Conservation (phyloP, 202 grass and related monocot genomes). For the Digitaria exilis region DNA sequence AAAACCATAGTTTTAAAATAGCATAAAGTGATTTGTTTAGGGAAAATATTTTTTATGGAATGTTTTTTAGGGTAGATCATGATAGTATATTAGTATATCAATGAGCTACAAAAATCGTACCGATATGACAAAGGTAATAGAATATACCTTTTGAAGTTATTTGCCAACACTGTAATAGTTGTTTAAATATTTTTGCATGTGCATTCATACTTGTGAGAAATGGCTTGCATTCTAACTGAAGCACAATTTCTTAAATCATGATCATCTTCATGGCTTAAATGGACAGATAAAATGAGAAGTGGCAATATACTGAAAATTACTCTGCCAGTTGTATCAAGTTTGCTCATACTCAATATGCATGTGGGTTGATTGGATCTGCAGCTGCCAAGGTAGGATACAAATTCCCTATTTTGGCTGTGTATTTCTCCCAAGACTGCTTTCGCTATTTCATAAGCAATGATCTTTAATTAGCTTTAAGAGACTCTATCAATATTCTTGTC, state of each 20-base stretch:
- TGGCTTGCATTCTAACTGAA: neutral
- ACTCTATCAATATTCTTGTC: neutral
- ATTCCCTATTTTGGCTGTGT: neutral
- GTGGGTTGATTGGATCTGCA: neutral
- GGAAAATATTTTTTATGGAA: too few species aligned
- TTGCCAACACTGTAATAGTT: neutral
- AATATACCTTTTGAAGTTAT: neutral
- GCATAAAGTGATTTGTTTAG: neutral
- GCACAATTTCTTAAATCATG: neutral
- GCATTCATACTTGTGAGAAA: neutral
- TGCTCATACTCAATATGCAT: constrained; percentile 3
- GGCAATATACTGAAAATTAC: neutral
- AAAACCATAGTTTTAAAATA: neutral
- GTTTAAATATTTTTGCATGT: neutral
- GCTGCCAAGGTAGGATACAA: neutral
- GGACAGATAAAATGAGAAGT: neutral
- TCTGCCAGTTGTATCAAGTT: constrained; percentile 18
- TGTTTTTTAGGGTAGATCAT: neutral
- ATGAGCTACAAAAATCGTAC: neutral
- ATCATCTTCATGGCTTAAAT: neutral
- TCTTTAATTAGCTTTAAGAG: neutral
- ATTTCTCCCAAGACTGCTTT: too few species aligned
- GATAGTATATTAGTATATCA: neutral
- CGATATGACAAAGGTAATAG: neutral
- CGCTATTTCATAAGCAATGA: neutral